Percentiles rank a stretch among this genome's conserved stretches.
These are phyloP conservation scores for Fraxinus americana DNA, from an alignment of 257 asterid genomes.

Conservation along the genomic window DNA sequence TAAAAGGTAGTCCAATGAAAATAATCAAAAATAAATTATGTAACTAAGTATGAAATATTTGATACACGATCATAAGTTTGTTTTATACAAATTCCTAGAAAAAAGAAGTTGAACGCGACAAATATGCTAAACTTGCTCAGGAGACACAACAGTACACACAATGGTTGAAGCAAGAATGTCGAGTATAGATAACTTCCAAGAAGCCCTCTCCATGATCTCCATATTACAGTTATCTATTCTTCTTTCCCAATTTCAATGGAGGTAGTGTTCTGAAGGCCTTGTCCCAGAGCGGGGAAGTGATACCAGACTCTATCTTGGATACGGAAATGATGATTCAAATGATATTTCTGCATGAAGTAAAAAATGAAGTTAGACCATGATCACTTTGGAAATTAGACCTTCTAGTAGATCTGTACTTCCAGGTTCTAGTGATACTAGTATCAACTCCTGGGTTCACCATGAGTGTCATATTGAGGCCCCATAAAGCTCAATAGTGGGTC, in stretches of 20 bases:
- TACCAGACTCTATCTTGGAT: constrained; percentile 84
- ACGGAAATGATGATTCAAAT: constrained; percentile 89
- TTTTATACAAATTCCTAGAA: constrained; percentile 4
- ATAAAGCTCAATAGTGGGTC: no score
- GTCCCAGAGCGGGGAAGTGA: constrained; percentile 90
- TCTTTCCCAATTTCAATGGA: constrained; percentile 47
- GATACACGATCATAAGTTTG: constrained; percentile 5
- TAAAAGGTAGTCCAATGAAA: not conserved
- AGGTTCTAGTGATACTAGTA: not conserved
- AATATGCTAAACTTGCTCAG: constrained; percentile 17
- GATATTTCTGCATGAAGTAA: constrained; percentile 65
- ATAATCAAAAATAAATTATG: not conserved
- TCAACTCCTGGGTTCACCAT: not conserved
- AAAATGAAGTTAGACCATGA: constrained; percentile 3
- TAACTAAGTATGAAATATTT: not conserved
- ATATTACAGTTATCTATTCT: constrained; percentile 39
- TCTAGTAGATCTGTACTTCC: not conserved
- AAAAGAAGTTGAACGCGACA: not conserved
- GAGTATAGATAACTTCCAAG: not conserved
- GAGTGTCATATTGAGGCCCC: no score
- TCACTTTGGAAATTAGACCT: not conserved
- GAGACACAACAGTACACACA: constrained; percentile 24
- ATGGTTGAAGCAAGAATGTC: constrained; percentile 17
- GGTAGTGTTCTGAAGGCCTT: constrained; percentile 84
- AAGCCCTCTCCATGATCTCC: constrained; percentile 2